A percentile compares a stretch with the other conserved stretches of the same genome.
Conservation (phyloP, 2,329 filamentous ascomycete genomes). For the Venturia effusa region DNA sequence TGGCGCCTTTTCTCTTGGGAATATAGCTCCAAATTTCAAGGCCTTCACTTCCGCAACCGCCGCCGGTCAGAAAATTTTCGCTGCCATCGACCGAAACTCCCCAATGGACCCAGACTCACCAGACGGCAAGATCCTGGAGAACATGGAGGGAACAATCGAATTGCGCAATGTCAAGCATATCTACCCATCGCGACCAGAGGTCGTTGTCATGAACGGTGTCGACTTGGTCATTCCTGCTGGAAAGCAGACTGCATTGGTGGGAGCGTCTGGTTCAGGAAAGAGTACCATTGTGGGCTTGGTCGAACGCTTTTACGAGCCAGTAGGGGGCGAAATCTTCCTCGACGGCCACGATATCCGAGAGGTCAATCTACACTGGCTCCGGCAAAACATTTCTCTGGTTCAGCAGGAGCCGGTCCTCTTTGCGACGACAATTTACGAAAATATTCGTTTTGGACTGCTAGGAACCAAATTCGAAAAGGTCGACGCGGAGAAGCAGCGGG, state of each 20-base stretch:
- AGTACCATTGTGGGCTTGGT: slow-evolving; percentile 88
- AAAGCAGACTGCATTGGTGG: slow-evolving; percentile 86
- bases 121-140: slow-evolving; percentile 60
- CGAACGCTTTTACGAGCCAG: slow-evolving; percentile 88
- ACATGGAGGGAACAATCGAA: slow-evolving; percentile 67
- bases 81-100: slow-evolving; percentile 79
- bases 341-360: slow-evolving; percentile 74
- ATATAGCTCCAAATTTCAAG: slow-evolving; percentile 74
- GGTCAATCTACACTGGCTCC: slow-evolving; percentile 81
- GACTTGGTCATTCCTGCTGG: slow-evolving; percentile 72
- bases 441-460: slow-evolving; percentile 83
- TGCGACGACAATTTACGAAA: slow-evolving; percentile 76
- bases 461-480: slow-evolving; percentile 67
- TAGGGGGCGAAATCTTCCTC: slow-evolving; percentile 65
- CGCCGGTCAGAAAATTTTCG: slow-evolving; percentile 84
- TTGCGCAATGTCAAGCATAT: slow-evolving; percentile 80
- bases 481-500: slow-evolving; percentile 54
- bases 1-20: slow-evolving; percentile 82
- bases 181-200: slow-evolving; percentile 86
- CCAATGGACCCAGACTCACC: slow-evolving; percentile 68
- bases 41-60: slow-evolving; percentile 76
- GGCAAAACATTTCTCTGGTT: slow-evolving; percentile 84
- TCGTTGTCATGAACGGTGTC: slow-evolving; percentile 77
- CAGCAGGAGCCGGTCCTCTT: slow-evolving; percentile 91
- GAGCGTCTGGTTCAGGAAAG: slow-evolving; percentile 89